Percentiles rank a stretch among this genome's conserved stretches.
phyloP scores from a whole-genome alignment of 352 stramenopile species.

The Blastocystis sp. region DNA sequence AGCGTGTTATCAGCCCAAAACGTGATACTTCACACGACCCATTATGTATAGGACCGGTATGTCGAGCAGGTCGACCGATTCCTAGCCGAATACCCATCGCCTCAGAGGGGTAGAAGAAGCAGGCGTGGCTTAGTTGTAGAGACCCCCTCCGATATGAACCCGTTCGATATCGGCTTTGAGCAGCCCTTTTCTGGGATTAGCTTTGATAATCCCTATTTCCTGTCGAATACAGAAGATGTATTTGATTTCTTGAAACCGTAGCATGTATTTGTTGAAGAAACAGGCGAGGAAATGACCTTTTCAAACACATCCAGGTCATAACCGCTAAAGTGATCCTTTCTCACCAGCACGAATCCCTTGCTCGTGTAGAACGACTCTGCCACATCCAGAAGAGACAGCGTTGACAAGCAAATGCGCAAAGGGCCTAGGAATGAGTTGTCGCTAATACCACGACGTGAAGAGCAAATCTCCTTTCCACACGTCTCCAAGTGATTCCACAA shows the following conservation, averaged over 20 bases:
- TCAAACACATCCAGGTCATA: slow-evolving; percentile 73
- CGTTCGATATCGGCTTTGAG: background rate
- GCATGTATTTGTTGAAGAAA: slow-evolving; percentile 14
- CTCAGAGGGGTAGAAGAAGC: background rate
- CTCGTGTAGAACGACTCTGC: slow-evolving; percentile 49
- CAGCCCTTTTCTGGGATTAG: background rate
- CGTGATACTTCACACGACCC: background rate
- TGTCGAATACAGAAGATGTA: slow-evolving; percentile 27
- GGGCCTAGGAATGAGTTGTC: slow-evolving; percentile 16
- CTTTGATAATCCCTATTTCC: background rate
- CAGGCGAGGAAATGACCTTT: slow-evolving; percentile 19
- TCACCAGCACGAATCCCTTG: slow-evolving; percentile 19
- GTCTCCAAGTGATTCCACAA: slow-evolving; percentile 11
- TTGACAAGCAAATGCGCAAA: slow-evolving; percentile 41
- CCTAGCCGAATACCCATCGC: slow-evolving; percentile 16
- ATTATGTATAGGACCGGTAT: slow-evolving; percentile 56
- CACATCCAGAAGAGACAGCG: slow-evolving; percentile 37
- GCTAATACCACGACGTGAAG: background rate
- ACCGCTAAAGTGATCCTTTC: slow-evolving; percentile 36
- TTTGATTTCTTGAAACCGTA: slow-evolving; percentile 67
- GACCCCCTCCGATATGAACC: background rate
- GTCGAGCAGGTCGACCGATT: slow-evolving; percentile 60
- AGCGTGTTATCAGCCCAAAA: slow-evolving; percentile 49
- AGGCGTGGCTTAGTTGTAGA: background rate
- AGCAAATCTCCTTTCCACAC: background rate